Evolutionary conservation across 2,329 filamentous ascomycete species (phyloP).

Genomic region (Apiospora marii): DNA sequence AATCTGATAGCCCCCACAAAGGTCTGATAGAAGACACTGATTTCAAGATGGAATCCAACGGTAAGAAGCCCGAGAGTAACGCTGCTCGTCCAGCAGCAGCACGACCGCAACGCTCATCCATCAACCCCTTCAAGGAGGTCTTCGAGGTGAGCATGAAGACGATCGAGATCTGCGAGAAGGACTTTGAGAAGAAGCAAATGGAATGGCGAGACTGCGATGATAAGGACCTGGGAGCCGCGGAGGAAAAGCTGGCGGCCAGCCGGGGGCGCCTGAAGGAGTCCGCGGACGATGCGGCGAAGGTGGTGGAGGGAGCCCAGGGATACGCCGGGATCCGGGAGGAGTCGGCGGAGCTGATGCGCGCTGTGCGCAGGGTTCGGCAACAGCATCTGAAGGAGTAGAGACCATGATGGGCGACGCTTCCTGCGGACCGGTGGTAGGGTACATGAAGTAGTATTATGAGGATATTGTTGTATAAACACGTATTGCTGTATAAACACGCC

Average conservation of each 20-base stretch:
- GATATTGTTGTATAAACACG: too few relatives aligned
- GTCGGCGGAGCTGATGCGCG: neutral
- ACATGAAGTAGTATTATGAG: too few relatives aligned
- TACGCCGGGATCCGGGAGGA: neutral
- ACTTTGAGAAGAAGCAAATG: neutral
- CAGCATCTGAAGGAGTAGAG: neutral
- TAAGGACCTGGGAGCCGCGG: neutral
- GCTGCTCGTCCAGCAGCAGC: neutral
- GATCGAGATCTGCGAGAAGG: neutral
- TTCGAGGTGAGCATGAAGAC: neutral
- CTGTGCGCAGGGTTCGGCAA: neutral
- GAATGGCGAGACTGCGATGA: neutral
- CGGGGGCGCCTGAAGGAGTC: neutral
- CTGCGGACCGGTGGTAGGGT: too few relatives aligned
- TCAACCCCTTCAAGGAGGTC: neutral
- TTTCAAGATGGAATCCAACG: neutral
- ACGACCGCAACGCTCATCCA: neutral
- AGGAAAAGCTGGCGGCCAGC: neutral
- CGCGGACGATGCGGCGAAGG: neutral
- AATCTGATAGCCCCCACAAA: too few relatives aligned
- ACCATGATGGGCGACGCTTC: neutral
- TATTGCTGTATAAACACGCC: too few relatives aligned
- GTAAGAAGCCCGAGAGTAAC: neutral
- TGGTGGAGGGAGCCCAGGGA: neutral
- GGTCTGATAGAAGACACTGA: too few relatives aligned